A percentile compares a stretch with the other conserved stretches of the same genome.
Evolutionary conservation across 306 rosid species (phyloP).

Genomic region (Cercis canadensis): DNA sequence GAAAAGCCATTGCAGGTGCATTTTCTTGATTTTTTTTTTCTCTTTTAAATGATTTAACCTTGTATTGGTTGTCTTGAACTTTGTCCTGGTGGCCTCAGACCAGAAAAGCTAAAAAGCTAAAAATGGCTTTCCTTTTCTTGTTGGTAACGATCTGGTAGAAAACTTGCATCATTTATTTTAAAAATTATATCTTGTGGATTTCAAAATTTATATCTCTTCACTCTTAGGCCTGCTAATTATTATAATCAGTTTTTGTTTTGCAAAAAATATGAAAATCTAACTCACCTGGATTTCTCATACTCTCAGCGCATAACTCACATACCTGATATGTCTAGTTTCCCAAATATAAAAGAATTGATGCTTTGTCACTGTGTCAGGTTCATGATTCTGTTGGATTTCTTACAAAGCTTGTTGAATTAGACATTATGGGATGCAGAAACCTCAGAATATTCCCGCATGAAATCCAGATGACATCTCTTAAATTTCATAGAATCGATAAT

Average conservation of each 20-base stretch:
- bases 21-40: too few species aligned
- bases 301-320: not conserved
- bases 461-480: not conserved
- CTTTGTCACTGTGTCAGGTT: not conserved
- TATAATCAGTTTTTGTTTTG: too few species aligned
- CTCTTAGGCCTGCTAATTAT: too few species aligned
- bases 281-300: slow-evolving; percentile 23
- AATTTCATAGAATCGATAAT: not conserved
- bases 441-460: not conserved
- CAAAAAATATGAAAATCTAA: slow-evolving; percentile 25
- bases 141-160: too few species aligned
- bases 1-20: too few species aligned
- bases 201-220: not conserved
- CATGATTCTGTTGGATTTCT: slow-evolving; percentile 4
- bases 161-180: not conserved
- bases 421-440: not conserved
- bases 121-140: too few species aligned
- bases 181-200: not conserved
- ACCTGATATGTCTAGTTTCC: not conserved
- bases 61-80: too few species aligned
- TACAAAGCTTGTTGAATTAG: not conserved
- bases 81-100: too few species aligned
- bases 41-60: too few species aligned
- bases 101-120: too few species aligned
- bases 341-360: not conserved